Base-by-base conservation (phyloP, 2,329 filamentous ascomycete genomes). In the Sclerotinia spermophila region DNA sequence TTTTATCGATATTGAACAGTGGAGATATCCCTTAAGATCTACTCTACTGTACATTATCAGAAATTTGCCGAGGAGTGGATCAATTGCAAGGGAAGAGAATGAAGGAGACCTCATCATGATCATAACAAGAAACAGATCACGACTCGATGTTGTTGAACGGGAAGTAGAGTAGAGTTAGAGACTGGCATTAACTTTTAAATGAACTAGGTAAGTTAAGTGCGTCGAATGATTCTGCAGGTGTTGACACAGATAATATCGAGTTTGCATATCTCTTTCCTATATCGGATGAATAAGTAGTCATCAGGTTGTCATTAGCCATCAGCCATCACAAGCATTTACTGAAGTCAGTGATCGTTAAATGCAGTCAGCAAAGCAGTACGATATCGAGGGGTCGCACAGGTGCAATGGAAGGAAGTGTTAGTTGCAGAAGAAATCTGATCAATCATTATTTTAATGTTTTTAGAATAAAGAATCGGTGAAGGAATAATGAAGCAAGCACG, bases 361-460 rank as follows among this genome's bases (percentile, higher is more conserved):
- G 42, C 67, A 61, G 67, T 68, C 67, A 68, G 55, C 67, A 60
- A 61, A 65, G 67, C 55, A 68, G 67, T 48, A 59, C 56, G 30
- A 48, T 53, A 19, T 68, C 7, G 24, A 51, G 15, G 33, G 15
- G 35, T 65, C 44, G 24, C 44, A 38, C 61, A 64, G 33, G 38
- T 68, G 42, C 44, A 68, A 61, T 67, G 64, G 64, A 55, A 67
- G 64, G 64, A 42, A 68, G 40, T 7, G 1, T 51, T 48, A 60
- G 40, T 27, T 48, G 66, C 66, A 68, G 55, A 61, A 68, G 66
- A 68, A 35, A 45, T n/a, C 42, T 30, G 66, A 68, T 59, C 55
- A 68, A 38, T 51, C 42, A 61, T 45, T 21, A 42, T 48, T 40
- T 11, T 21, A 38, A 8, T 44, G 19, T 24, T 61, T 1, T 61